A percentile compares a stretch with the other conserved stretches of the same genome.
Conservation (phyloP, 2,329 filamentous ascomycete species). For the Phialophora tarda region DNA sequence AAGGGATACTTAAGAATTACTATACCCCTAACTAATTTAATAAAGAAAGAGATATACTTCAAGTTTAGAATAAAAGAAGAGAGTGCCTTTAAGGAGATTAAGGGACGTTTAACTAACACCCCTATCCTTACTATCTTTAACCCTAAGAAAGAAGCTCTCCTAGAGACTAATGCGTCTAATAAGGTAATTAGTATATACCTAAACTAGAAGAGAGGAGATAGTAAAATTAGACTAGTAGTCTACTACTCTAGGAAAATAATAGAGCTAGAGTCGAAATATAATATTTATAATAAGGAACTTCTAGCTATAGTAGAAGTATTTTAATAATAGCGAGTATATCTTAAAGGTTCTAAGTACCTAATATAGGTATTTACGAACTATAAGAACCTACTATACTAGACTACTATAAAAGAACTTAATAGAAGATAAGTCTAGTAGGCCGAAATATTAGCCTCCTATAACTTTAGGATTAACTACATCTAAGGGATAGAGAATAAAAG, state of each 20-base stretch:
- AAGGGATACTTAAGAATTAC: no score
- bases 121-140: no score
- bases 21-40: no score
- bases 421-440: slow-evolving; percentile 25
- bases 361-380: slow-evolving; percentile 34
- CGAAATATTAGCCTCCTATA: neutral
- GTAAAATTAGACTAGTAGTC: slow-evolving; percentile 24
- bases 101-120: no score
- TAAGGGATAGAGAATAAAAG: neutral
- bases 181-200: slow-evolving; percentile 20
- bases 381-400: slow-evolving; percentile 36
- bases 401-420: neutral
- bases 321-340: slow-evolving; percentile 31
- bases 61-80: no score
- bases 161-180: slow-evolving; percentile 34
- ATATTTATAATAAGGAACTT: slow-evolving; percentile 36
- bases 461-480: neutral
- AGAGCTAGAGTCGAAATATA: neutral
- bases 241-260: slow-evolving; percentile 16
- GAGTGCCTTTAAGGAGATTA: no score
- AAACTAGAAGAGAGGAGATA: slow-evolving; percentile 17
- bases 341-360: slow-evolving; percentile 21
- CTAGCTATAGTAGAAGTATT: slow-evolving; percentile 31
- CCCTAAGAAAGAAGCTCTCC: slow-evolving; percentile 7
- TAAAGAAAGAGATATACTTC: no score